Percentiles rank a stretch among this genome's conserved stretches.
Conservation (phyloP, 352 stramenopile genomes). For the Globisporangium takayamanum region DNA sequence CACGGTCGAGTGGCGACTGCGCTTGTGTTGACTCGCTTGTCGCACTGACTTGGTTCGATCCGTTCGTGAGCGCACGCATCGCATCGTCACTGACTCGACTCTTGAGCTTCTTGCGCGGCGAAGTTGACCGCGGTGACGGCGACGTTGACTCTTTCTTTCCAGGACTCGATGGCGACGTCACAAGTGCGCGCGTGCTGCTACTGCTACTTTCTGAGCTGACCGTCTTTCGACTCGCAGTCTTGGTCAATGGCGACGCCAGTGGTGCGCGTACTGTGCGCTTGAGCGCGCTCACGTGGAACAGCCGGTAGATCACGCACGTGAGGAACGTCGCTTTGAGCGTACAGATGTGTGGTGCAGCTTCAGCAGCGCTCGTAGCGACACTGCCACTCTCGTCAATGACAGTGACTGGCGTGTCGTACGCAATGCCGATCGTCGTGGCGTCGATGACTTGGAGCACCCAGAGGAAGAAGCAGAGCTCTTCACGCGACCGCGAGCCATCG, state of each 20-base stretch:
- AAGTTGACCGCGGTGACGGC: slow-evolving; percentile 6
- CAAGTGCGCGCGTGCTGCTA: background rate
- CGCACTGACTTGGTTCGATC: background rate
- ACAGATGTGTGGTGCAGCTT: slow-evolving; percentile 24
- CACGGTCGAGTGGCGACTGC: slow-evolving; percentile 7
- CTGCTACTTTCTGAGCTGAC: background rate
- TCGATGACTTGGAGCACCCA: slow-evolving; percentile 50
- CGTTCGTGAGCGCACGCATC: background rate
- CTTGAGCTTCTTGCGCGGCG: slow-evolving; percentile 13
- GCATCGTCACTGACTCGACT: slow-evolving; percentile 1
- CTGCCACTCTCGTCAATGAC: background rate
- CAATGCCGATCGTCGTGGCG: slow-evolving; percentile 34
- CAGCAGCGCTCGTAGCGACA: background rate
- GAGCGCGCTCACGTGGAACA: slow-evolving; percentile 29
- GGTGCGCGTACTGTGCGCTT: background rate
- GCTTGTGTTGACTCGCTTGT: background rate
- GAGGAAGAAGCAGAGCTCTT: slow-evolving; percentile 49
- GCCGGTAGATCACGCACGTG: slow-evolving; percentile 36
- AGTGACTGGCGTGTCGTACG: slow-evolving; percentile 28
- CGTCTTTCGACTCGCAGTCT: too few relatives aligned
- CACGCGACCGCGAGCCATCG: slow-evolving; percentile 22
- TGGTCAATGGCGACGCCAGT: background rate
- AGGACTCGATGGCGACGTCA: background rate
- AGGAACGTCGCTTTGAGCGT: slow-evolving; percentile 49
- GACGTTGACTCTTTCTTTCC: slow-evolving; percentile 7